Conservation (phyloP, 768 basidiomycete species). For the Leucosporidium scottii region DNA sequence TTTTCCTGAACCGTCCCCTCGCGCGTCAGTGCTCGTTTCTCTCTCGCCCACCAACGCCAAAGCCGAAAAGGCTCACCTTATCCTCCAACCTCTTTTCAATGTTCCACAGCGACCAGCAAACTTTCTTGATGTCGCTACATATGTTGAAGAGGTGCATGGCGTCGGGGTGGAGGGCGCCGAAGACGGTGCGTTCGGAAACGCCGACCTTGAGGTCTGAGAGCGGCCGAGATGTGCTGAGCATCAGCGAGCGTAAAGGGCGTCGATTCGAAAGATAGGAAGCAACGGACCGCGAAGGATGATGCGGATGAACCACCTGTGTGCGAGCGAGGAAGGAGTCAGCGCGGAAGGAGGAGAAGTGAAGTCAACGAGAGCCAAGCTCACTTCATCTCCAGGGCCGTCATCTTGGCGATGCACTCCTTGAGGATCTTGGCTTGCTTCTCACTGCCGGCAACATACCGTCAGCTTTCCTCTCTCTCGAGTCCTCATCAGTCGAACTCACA, state of each 20-base stretch:
- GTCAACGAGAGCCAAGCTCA: too few relatives aligned
- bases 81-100: slow-evolving; percentile 51
- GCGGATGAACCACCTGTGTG: slow-evolving; percentile 86
- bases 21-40: slow-evolving; percentile 42
- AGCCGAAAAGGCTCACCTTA: slow-evolving; percentile 46
- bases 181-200: slow-evolving; percentile 87
- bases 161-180: slow-evolving; percentile 86
- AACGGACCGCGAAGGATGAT: slow-evolving; percentile 82
- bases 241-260: neutral
- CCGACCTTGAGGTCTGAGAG: slow-evolving; percentile 89
- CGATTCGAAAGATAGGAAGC: neutral
- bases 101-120: slow-evolving; percentile 81
- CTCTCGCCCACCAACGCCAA: too few relatives aligned
- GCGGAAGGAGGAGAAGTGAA: too few relatives aligned
- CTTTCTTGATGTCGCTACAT: slow-evolving; percentile 90
- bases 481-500: too few relatives aligned
- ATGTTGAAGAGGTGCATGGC: slow-evolving; percentile 92
- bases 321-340: too few relatives aligned
- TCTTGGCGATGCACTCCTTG: slow-evolving; percentile 54
- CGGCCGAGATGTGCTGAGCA: too few relatives aligned
- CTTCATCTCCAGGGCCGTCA: slow-evolving; percentile 63
- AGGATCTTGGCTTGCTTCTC: slow-evolving; percentile 68
- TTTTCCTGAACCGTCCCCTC: slow-evolving; percentile 64
- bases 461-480: neutral
- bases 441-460: slow-evolving; percentile 44